Conservation (phyloP, 116 monocot species). For the Cymodocea nodosa region DNA sequence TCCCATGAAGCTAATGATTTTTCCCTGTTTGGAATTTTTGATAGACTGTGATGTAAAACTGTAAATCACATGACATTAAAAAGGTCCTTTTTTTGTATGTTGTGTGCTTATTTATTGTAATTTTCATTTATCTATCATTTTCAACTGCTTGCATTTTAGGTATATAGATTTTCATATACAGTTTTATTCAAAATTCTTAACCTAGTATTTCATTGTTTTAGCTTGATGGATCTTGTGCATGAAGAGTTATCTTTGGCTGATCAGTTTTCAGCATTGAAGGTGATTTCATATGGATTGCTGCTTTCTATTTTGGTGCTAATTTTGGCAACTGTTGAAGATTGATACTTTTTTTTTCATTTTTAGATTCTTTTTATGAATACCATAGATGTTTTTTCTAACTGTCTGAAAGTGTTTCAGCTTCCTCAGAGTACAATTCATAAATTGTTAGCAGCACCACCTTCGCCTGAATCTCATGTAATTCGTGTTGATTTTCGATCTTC, state of each 20-base stretch:
- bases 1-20: too few relatives aligned
- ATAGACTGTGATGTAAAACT: too few relatives aligned
- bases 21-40: too few relatives aligned
- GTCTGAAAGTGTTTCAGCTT: constrained; percentile 37
- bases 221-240: constrained; percentile 86
- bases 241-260: constrained; percentile 81
- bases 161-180: not conserved
- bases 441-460: constrained; percentile 61
- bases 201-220: constrained; percentile 11
- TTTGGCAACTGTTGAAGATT: too few relatives aligned
- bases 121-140: not conserved
- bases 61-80: too few relatives aligned
- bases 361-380: too few relatives aligned
- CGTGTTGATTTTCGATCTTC: constrained; percentile 89
- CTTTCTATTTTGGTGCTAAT: too few relatives aligned
- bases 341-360: not conserved
- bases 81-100: too few relatives aligned
- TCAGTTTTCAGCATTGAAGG: constrained; percentile 77
- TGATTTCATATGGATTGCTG: constrained; percentile 3
- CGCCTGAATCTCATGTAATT: constrained; percentile 47
- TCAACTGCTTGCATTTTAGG: not conserved
- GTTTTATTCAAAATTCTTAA: not conserved
- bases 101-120: too few relatives aligned
- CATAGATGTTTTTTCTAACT: not conserved
- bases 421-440: constrained; percentile 58